Evolutionary conservation across 176 grass and related monocot species (phyloP).

Genomic region (Canna indica): DNA sequence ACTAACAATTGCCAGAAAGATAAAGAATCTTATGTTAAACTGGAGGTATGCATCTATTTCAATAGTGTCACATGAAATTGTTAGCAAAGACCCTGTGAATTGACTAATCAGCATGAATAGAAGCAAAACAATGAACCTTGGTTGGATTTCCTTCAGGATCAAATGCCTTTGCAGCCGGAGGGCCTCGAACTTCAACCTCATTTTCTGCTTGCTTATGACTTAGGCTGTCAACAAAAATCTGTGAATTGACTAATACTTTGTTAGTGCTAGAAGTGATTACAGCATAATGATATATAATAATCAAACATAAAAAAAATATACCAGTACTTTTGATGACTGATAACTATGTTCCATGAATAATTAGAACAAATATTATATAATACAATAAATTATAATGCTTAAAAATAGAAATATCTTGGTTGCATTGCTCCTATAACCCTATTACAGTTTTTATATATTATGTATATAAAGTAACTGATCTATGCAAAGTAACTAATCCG

Average conservation of each 20-base stretch:
- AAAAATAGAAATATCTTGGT: too few relatives aligned
- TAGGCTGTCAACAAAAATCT: conserved; percentile 74
- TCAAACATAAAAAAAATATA: neutral
- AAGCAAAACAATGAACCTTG: conserved; percentile 38
- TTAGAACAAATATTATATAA: neutral
- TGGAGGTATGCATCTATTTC: too few relatives aligned
- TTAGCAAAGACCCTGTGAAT: too few relatives aligned
- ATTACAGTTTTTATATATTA: too few relatives aligned
- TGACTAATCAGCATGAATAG: conserved; percentile 13
- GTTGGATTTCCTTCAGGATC: conserved; percentile 68
- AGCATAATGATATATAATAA: neutral
- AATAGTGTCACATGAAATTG: too few relatives aligned
- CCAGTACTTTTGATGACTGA: too few relatives aligned
- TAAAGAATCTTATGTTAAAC: too few relatives aligned
- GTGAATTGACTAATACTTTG: conserved; percentile 18
- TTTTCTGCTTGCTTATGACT: conserved; percentile 52
- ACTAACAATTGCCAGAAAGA: too few relatives aligned
- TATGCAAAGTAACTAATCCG: too few relatives aligned
- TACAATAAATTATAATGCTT: too few relatives aligned
- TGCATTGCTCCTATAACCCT: too few relatives aligned
- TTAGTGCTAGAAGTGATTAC: neutral
- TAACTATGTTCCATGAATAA: neutral
- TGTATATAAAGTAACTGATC: too few relatives aligned
- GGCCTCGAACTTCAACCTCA: conserved; percentile 78
- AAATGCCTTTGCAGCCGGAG: conserved; percentile 84